These are phyloP conservation scores for Candida ascalaphidarum DNA, from an alignment of 805 yeast genomes.

Conservation along the genomic window DNA sequence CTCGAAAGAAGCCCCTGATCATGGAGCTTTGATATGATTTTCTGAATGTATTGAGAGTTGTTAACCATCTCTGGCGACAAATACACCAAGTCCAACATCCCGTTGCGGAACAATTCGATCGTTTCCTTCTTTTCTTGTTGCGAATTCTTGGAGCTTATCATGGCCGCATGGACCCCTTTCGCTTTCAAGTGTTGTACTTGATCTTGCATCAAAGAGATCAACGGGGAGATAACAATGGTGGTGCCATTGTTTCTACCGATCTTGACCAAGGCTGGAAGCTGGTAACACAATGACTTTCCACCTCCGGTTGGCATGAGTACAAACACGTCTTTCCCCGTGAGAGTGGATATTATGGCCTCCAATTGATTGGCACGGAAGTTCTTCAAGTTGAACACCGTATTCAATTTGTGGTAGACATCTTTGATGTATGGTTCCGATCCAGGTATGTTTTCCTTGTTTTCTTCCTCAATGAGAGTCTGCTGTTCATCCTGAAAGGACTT, in stretches of 20 bases:
- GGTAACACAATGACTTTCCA: slow-evolving; percentile 93
- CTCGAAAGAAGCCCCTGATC: slow-evolving; percentile 58
- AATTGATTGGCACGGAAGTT: slow-evolving; percentile 77
- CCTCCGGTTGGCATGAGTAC: slow-evolving; percentile 99
- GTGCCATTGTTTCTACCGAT: slow-evolving; percentile 75
- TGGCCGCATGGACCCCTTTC: slow-evolving; percentile 70
- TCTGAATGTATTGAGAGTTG: slow-evolving; percentile 60
- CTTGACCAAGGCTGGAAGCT: slow-evolving; percentile 79
- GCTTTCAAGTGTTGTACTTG: slow-evolving; percentile 76
- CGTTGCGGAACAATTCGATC: slow-evolving; percentile 53
- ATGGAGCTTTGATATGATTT: slow-evolving; percentile 51
- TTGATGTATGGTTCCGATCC: slow-evolving; percentile 51
- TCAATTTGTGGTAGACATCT: slow-evolving; percentile 56
- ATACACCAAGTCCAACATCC: slow-evolving; percentile 68
- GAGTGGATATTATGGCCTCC: slow-evolving; percentile 75
- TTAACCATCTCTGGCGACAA: slow-evolving; percentile 93
- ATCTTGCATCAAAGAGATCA: slow-evolving; percentile 95
- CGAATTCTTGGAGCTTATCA: slow-evolving; percentile 74
- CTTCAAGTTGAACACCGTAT: slow-evolving; percentile 50
- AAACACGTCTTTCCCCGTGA: slow-evolving; percentile 77
- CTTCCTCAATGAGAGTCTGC: slow-evolving; percentile 9
- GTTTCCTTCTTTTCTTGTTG: slow-evolving; percentile 55
- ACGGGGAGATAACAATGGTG: slow-evolving; percentile 87
- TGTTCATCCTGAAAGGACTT: too few species aligned
- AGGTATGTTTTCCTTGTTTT: slow-evolving; percentile 1